phyloP scores from a whole-genome alignment of 2,329 filamentous ascomycete species.

The Calonectria leucothoes region DNA sequence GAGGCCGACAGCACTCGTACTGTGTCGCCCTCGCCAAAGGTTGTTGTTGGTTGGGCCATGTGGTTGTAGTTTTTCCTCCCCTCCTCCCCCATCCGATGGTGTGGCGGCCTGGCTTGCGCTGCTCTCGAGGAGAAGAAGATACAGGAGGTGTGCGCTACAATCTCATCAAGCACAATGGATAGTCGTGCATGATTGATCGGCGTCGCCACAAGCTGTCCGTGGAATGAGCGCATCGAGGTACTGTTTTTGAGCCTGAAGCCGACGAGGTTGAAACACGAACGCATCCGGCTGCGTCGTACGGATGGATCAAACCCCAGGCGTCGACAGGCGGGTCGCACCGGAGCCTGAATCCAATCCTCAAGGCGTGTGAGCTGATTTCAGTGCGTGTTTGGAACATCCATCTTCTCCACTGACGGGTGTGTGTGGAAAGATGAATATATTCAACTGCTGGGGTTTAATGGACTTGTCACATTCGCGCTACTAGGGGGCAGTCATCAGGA shows the following conservation, averaged over 20 bases:
- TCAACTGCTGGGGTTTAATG: not conserved
- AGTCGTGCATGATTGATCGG: not conserved
- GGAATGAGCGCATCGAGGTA: not conserved
- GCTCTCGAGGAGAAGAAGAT: not conserved
- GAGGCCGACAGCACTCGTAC: not conserved
- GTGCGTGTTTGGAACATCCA: not conserved
- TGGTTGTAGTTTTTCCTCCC: not conserved
- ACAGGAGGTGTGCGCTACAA: not conserved
- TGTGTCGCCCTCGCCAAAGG: not conserved
- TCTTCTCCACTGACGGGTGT: not conserved
- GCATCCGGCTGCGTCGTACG: not conserved
- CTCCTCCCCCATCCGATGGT: no score
- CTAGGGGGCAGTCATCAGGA: not conserved
- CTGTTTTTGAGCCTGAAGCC: no score
- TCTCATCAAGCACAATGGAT: not conserved
- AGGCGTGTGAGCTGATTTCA: not conserved
- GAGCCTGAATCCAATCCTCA: not conserved
- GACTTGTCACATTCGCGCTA: not conserved
- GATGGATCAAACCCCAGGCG: not conserved
- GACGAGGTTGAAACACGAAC: not conserved
- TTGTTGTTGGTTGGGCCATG: not conserved
- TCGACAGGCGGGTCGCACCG: not conserved
- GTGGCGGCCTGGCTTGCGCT: not conserved
- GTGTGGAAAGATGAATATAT: not conserved
- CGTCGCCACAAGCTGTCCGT: not conserved